Conservation (phyloP, 306 rosid genomes). For the Chamaecrista fasciculata region DNA sequence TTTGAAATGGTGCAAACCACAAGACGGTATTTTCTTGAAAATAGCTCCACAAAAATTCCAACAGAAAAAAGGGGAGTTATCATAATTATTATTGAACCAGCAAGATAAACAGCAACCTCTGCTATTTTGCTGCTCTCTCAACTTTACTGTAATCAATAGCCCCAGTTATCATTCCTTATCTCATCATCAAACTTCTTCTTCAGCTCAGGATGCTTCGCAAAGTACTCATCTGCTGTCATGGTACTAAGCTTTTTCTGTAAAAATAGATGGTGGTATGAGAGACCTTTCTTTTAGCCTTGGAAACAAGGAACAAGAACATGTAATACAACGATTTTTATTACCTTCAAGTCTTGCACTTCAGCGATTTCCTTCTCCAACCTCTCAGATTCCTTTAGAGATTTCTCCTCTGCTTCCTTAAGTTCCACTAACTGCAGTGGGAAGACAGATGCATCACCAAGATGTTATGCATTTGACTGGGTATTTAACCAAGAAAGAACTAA, state of each 20-base stretch:
- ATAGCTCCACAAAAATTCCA: constrained; percentile 26
- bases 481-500: neutral
- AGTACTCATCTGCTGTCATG: constrained; percentile 97
- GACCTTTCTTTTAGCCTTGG: neutral
- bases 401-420: constrained; percentile 84
- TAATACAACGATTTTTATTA: constrained; percentile 27
- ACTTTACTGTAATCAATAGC: constrained; percentile 55
- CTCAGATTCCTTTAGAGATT: constrained; percentile 86
- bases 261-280: constrained; percentile 30
- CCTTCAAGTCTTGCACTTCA: constrained; percentile 88
- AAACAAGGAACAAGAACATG: no score
- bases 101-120: constrained; percentile 35
- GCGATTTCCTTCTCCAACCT: constrained; percentile 84
- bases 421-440: constrained; percentile 65
- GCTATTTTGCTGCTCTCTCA: constrained; percentile 34
- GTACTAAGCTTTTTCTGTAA: constrained; percentile 79
- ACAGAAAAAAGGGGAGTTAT: constrained; percentile 35
- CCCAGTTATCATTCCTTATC: constrained; percentile 90
- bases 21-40: constrained; percentile 11
- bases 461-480: neutral
- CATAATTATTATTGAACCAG: constrained; percentile 51
- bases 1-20: constrained; percentile 22
- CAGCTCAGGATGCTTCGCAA: constrained; percentile 86
- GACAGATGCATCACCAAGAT: constrained; percentile 12
- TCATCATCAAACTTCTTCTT: constrained; percentile 92